Conservation (phyloP, 345 rosid genomes). For the Eucalyptus cloeziana region DNA sequence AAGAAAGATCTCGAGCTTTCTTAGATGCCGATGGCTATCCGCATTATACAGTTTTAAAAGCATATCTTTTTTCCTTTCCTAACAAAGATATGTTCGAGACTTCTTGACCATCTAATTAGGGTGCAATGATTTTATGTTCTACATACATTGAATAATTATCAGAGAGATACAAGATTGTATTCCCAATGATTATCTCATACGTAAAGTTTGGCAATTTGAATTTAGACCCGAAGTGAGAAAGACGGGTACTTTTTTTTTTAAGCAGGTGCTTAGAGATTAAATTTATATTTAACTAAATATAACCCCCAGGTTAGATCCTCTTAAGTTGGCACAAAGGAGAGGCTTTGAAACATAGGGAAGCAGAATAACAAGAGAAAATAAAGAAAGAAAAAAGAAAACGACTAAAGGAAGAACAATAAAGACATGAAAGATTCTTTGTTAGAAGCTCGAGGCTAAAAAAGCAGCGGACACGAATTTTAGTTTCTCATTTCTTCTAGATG, state of each 20-base stretch:
- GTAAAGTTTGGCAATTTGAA: not conserved
- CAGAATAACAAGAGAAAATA: not conserved
- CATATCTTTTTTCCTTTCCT: not conserved
- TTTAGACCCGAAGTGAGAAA: not conserved
- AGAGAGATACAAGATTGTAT: not conserved
- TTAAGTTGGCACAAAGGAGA: not conserved
- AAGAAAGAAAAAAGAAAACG: not conserved
- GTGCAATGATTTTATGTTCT: not conserved
- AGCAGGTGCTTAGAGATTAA: not conserved
- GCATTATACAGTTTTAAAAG: not conserved
- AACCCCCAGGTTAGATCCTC: not conserved
- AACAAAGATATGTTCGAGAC: not conserved
- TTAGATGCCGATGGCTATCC: not conserved
- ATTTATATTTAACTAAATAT: not conserved
- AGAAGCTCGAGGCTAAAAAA: not conserved
- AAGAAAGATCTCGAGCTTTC: not conserved
- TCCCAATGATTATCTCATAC: not conserved
- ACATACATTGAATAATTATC: not conserved
- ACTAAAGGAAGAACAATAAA: not conserved
- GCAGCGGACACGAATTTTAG: not conserved
- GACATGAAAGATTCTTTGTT: not conserved
- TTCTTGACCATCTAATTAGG: not conserved
- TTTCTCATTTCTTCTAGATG: not conserved
- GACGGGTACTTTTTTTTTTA: not conserved
- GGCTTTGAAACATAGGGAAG: not conserved